A percentile compares a stretch with the other conserved stretches of the same genome.
phyloP scores from a whole-genome alignment of 2,329 filamentous ascomycete species.

The Venturia nashicola region DNA sequence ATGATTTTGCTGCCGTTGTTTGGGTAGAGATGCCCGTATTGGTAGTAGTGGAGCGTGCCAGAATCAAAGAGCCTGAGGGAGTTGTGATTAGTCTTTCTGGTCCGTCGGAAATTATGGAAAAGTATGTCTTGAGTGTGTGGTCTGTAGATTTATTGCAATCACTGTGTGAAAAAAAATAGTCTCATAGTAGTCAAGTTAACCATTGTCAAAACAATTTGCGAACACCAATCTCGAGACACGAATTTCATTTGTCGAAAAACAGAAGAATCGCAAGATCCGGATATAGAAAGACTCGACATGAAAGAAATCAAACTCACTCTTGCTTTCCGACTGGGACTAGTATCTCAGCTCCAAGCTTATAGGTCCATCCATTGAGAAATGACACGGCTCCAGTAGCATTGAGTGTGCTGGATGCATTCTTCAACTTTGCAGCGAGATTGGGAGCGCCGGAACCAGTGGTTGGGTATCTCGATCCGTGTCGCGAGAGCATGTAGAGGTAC shows the following conservation, averaged over 20 bases:
- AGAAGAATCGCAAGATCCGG: no score
- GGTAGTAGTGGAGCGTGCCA: conserved; percentile 58
- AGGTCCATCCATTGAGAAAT: conserved; percentile 59
- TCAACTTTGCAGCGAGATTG: conserved; percentile 44
- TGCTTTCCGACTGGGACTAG: conserved; percentile 61
- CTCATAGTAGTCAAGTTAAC: no score
- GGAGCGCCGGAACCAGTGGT: conserved; percentile 46
- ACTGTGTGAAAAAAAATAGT: no score
- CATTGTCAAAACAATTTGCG: no score
- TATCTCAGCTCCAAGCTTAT: conserved; percentile 57
- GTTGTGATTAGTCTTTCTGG: neutral
- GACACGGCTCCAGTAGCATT: conserved; percentile 45
- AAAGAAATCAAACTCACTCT: conserved; percentile 29
- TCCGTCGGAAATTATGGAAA: no score
- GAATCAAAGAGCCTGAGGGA: conserved; percentile 46
- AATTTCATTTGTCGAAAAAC: no score
- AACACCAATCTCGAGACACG: no score
- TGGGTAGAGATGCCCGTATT: conserved; percentile 55
- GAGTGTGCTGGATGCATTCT: conserved; percentile 40
- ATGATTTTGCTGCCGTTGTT: conserved; percentile 62
- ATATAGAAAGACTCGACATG: neutral
- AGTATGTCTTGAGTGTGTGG: no score
- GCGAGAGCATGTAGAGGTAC: conserved; percentile 60
- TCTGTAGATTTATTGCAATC: no score
- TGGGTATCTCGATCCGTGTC: conserved; percentile 64